Conservation (phyloP, 805 yeast species). For the Candida oleophila region DNA sequence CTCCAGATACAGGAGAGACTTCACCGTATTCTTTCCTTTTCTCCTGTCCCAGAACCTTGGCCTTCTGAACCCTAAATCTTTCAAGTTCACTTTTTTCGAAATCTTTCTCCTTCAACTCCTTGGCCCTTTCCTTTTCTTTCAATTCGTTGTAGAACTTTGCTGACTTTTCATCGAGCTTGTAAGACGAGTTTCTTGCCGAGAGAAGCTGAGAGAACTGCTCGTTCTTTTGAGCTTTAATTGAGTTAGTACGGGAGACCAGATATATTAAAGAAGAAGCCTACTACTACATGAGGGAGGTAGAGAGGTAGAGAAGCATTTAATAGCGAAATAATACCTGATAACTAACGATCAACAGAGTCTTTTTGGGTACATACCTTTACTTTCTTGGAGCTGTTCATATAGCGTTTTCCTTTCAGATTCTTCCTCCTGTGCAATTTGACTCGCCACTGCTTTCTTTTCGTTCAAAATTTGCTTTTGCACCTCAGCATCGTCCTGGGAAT, state of each 20-base stretch:
- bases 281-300: no score
- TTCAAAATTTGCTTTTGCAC: neutral
- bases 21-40: neutral
- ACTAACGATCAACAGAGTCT: no score
- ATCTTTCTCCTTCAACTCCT: constrained; percentile 17
- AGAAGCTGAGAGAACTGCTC: constrained; percentile 28
- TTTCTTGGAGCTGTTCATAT: constrained; percentile 41
- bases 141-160: constrained; percentile 32
- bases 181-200: constrained; percentile 36
- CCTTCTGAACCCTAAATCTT: constrained; percentile 4
- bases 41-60: neutral
- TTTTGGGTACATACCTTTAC: constrained; percentile 35
- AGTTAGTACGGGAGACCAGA: neutral
- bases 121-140: constrained; percentile 16
- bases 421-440: constrained; percentile 10
- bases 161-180: constrained; percentile 38
- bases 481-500: constrained; percentile 4
- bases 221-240: constrained; percentile 27
- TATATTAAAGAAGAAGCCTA: no score
- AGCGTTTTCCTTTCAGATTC: constrained; percentile 35
- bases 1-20: neutral
- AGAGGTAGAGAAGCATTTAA: no score
- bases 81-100: constrained; percentile 21
- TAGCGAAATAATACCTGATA: no score
- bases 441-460: neutral